Evolutionary conservation across 768 basidiomycete species (phyloP).

Genomic region (Hirschioporus abietinus): DNA sequence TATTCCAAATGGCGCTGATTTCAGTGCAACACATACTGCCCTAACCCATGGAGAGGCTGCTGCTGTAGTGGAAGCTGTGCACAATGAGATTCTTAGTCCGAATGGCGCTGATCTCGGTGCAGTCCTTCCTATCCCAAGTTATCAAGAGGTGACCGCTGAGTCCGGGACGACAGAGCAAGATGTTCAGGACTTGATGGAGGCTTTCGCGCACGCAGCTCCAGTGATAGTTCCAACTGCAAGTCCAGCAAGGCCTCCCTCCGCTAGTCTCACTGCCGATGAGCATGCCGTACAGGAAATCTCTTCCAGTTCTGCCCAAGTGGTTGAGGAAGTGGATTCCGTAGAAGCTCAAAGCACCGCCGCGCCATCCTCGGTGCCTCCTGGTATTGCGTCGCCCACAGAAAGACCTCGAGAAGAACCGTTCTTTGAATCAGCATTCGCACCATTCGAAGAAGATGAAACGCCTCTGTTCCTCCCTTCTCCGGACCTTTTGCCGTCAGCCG

Average conservation of each 20-base stretch:
- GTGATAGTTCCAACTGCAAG: background rate
- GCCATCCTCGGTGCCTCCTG: background rate
- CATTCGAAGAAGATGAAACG: background rate
- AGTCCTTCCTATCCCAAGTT: background rate
- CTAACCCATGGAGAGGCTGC: background rate
- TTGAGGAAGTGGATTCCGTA: background rate
- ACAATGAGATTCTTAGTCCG: background rate
- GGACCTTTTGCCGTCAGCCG: background rate
- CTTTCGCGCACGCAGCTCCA: background rate
- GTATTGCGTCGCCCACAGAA: background rate
- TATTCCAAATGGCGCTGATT: background rate
- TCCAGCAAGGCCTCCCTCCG: background rate
- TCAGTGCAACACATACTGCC: background rate
- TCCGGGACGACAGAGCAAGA: conserved; percentile 5
- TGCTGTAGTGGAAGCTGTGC: background rate
- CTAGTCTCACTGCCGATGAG: background rate
- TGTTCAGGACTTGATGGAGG: background rate
- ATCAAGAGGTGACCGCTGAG: background rate
- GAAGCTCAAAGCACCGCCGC: background rate
- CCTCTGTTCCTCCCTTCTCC: background rate
- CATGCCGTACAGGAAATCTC: background rate
- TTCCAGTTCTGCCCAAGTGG: background rate
- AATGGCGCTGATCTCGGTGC: background rate
- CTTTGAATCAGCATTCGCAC: background rate
- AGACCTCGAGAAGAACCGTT: background rate